Evolutionary conservation across 2,329 filamentous ascomycete species (phyloP).

Genomic region (Domatiomyces globalis): DNA sequence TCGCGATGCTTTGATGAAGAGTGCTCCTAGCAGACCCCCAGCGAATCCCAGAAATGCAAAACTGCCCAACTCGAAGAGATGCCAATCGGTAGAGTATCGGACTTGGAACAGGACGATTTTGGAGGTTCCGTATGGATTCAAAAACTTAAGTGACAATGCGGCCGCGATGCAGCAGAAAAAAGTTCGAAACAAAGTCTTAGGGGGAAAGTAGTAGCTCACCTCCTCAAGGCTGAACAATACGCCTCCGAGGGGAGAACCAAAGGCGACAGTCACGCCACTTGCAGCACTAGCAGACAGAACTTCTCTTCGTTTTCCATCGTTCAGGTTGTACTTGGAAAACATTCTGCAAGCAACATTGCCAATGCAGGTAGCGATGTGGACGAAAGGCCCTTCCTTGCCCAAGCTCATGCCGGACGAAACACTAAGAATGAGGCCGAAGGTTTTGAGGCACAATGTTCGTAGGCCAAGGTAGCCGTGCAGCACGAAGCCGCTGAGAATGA

Average conservation of each 20-base stretch:
- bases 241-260: conserved; percentile 78
- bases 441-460: conserved; percentile 76
- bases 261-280: conserved; percentile 84
- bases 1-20: conserved; percentile 93
- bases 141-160: conserved; percentile 78
- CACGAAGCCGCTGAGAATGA: conserved; percentile 95
- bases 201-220: conserved; percentile 93
- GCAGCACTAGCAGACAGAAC: conserved; percentile 86
- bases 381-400: conserved; percentile 89
- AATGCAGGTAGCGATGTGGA: conserved; percentile 92
- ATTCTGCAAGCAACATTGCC: conserved; percentile 89
- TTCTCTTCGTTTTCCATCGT: conserved; percentile 87
- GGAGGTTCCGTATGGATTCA: conserved; percentile 88
- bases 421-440: conserved; percentile 66
- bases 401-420: conserved; percentile 86
- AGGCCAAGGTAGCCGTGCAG: conserved; percentile 88
- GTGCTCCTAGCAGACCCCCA: conserved; percentile 68
- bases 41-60: conserved; percentile 79
- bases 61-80: conserved; percentile 73
- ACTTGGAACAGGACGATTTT: conserved; percentile 97
- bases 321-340: conserved; percentile 86
- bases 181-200: conserved; percentile 90
- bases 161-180: conserved; percentile 95
- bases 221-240: conserved; percentile 90
- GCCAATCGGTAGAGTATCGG: conserved; percentile 79